Base-by-base conservation (phyloP, 2,329 filamentous ascomycete species). In the Arthrobotrys sphaeroides region DNA sequence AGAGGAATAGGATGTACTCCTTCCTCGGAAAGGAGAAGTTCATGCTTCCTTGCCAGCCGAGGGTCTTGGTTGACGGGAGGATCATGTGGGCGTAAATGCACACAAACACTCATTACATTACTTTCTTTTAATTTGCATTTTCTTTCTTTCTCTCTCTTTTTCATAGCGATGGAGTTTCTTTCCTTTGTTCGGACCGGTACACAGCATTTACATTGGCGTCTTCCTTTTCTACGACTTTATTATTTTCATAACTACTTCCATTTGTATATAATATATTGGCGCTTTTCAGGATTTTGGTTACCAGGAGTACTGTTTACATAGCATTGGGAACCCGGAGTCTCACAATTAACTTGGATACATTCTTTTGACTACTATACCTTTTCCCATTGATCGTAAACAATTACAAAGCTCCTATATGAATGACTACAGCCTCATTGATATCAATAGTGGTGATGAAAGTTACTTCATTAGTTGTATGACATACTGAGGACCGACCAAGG, bases 21-120 rank as follows among this genome's bases (percentile, higher is more conserved):
- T 74, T 74, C 51, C 55, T 74, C 7, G 70, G 70, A 38, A 67
- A 74, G 45, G 70, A 74, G 55, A 74, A 74, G 62, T 74, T 74
- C 31, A 59, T 74, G 24, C 36, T 74, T 28, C 70, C 70, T 26
- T 20, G 20, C 26, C 53, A 67, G 26, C 70, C 70, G 20, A 53
- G 61, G 12, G 43, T 74, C n/a, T 33, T 62, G 26, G 70, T 62
- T n/a, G 55, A 67, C 7, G 62, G 70, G 1, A 66, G 70, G 20
- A 74, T 74, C 12, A 67, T 74, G 53, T 74, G 70, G 70, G 61
- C 55, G 10, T 74, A 57, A 55, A 40, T 5, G 18, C 9, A 7
- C 12, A 24, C 22, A 10, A 26, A 49, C 13, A 24, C n/a, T n/a
- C n/a, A n/a, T n/a, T n/a, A n/a, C n/a, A n/a, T n/a, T n/a, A n/a